Conservation (phyloP, 495 filamentous ascomycete species). For the Parathielavia hyrcaniae region DNA sequence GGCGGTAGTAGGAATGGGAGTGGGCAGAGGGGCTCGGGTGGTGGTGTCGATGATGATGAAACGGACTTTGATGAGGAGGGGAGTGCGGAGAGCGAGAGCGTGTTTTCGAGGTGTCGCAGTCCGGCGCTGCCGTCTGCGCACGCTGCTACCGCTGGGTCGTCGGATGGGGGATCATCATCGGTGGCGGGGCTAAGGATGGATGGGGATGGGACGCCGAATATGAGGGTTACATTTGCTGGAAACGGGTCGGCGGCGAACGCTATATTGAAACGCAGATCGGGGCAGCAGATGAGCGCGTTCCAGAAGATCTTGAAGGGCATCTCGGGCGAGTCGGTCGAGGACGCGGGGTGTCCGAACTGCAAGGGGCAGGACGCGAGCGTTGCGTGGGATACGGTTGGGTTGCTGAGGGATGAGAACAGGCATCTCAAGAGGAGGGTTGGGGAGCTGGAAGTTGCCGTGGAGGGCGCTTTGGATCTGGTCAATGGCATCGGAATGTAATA, state of each 20-base stretch:
- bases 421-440: slow-evolving; percentile 61
- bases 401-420: slow-evolving; percentile 67
- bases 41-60: slow-evolving; percentile 46
- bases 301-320: slow-evolving; percentile 49
- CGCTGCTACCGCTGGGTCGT: not conserved
- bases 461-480: slow-evolving; percentile 64
- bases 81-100: slow-evolving; percentile 51
- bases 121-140: slow-evolving; percentile 35
- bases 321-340: slow-evolving; percentile 24
- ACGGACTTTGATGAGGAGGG: slow-evolving; percentile 54
- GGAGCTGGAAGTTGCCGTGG: slow-evolving; percentile 60
- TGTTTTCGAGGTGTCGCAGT: slow-evolving; percentile 57
- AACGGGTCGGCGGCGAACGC: not conserved
- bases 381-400: slow-evolving; percentile 63
- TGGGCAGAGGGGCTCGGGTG: slow-evolving; percentile 39
- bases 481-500: slow-evolving; percentile 37
- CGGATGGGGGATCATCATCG: slow-evolving; percentile 4
- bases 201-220: slow-evolving; percentile 9
- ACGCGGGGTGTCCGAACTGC: slow-evolving; percentile 50
- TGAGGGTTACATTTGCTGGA: not conserved
- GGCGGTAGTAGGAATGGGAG: slow-evolving; percentile 3
- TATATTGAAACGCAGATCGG: slow-evolving; percentile 18
- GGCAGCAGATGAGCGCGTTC: slow-evolving; percentile 41
- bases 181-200: not conserved
- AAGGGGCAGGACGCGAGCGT: slow-evolving; percentile 56